Evolutionary conservation across 2,329 filamentous ascomycete species (phyloP).

Genomic region (Periconia macrospinosa): DNA sequence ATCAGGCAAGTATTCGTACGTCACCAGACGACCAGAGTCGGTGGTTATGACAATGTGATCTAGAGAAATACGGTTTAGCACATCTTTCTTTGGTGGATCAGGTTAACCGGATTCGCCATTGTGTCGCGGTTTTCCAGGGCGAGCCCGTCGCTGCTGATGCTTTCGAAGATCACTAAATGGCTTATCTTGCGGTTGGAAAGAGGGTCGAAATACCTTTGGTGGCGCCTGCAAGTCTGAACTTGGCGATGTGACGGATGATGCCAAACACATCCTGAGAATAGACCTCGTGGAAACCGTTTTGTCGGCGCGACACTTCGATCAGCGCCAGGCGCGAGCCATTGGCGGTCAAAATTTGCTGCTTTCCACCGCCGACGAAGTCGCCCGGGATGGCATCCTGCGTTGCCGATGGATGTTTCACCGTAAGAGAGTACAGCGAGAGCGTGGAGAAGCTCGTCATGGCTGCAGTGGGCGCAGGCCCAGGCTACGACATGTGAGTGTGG

Average conservation of each 20-base stretch:
- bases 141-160: constrained; percentile 32
- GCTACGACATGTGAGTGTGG: constrained; percentile 14
- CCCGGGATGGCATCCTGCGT: constrained; percentile 89
- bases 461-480: constrained; percentile 41
- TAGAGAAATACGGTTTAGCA: constrained; percentile 44
- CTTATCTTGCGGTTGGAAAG: constrained; percentile 31
- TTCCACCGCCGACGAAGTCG: constrained; percentile 93
- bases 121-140: constrained; percentile 25
- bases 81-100: constrained; percentile 23
- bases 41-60: constrained; percentile 96
- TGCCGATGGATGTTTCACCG: constrained; percentile 87
- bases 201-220: constrained; percentile 78
- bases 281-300: constrained; percentile 83
- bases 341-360: constrained; percentile 95
- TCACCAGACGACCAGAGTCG: constrained; percentile 92
- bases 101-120: constrained; percentile 26
- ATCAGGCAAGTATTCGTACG: constrained; percentile 85
- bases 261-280: constrained; percentile 94
- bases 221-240: constrained; percentile 90
- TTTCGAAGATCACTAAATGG: constrained; percentile 53
- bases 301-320: constrained; percentile 79
- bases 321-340: constrained; percentile 89
- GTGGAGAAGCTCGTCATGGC: constrained; percentile 95
- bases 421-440: constrained; percentile 98
- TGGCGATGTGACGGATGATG: constrained; percentile 85